Conservation (phyloP, 345 rosid species). For the Salix koriyanagi region DNA sequence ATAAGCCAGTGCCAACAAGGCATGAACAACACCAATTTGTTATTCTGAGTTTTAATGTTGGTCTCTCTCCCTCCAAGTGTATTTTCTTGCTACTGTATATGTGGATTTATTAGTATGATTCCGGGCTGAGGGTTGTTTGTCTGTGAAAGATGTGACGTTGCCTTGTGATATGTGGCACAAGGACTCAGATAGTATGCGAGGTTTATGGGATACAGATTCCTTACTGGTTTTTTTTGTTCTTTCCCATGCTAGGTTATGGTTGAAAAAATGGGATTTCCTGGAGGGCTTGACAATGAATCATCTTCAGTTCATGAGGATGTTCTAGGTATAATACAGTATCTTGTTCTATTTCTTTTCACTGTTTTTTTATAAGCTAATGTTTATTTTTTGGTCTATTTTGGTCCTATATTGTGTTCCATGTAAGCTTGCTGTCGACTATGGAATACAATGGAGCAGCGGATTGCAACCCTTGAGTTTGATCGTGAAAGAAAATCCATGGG, state of each 20-base stretch:
- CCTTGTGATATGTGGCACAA: neutral
- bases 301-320: constrained; percentile 38
- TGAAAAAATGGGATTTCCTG: constrained; percentile 92
- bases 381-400: neutral
- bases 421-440: constrained; percentile 68
- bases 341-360: neutral
- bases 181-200: neutral
- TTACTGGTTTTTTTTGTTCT: neutral
- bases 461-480: constrained; percentile 95
- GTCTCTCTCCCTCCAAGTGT: neutral
- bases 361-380: neutral
- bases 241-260: constrained; percentile 63
- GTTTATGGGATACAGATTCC: neutral
- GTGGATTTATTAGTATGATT: neutral
- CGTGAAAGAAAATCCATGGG: constrained; percentile 97
- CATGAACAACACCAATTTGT: neutral
- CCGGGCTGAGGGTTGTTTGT: constrained; percentile 1
- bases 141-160: neutral
- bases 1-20: too few species aligned
- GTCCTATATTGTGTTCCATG: neutral
- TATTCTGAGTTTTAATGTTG: neutral
- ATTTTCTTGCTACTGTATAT: constrained; percentile 1
- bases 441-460: constrained; percentile 64
- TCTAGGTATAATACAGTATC: constrained; percentile 41
- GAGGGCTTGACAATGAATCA: constrained; percentile 33